These are phyloP conservation scores for Nasturtium officinale DNA, from an alignment of 345 rosid genomes.

Conservation along the genomic window DNA sequence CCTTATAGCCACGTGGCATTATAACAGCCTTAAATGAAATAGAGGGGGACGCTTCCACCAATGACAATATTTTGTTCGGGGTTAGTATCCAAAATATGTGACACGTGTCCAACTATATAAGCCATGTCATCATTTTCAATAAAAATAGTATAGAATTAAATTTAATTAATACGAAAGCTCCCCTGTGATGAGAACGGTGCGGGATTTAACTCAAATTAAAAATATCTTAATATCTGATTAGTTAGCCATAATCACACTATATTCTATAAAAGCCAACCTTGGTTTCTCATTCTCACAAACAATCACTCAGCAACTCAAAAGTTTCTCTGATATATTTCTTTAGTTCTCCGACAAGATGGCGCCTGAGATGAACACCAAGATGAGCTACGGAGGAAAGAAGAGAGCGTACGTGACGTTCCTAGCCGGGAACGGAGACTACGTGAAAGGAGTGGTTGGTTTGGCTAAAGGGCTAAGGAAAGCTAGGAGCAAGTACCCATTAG, in stretches of 20 bases:
- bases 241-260: background rate
- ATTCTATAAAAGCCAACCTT: conserved; percentile 20
- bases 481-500: conserved; percentile 58
- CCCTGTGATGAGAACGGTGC: no score
- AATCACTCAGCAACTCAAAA: conserved; percentile 26
- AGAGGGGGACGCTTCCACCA: conserved; percentile 11
- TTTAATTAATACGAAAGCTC: no score
- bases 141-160: no score
- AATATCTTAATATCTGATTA: background rate
- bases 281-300: conserved; percentile 21
- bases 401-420: conserved; percentile 62
- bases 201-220: background rate
- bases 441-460: conserved; percentile 71
- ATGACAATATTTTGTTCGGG: background rate
- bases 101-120: background rate
- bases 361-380: conserved; percentile 35
- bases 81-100: background rate
- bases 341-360: conserved; percentile 40
- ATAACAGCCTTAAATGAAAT: background rate
- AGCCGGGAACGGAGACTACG: conserved; percentile 73
- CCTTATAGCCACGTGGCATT: background rate
- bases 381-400: conserved; percentile 14
- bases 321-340: background rate
- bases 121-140: conserved; percentile 14
- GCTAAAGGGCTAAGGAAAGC: conserved; percentile 70